Percentiles rank a stretch among this genome's conserved stretches.
These are phyloP conservation scores for Osmanthus fragrans DNA, from an alignment of 257 asterid genomes.

Conservation along the genomic window DNA sequence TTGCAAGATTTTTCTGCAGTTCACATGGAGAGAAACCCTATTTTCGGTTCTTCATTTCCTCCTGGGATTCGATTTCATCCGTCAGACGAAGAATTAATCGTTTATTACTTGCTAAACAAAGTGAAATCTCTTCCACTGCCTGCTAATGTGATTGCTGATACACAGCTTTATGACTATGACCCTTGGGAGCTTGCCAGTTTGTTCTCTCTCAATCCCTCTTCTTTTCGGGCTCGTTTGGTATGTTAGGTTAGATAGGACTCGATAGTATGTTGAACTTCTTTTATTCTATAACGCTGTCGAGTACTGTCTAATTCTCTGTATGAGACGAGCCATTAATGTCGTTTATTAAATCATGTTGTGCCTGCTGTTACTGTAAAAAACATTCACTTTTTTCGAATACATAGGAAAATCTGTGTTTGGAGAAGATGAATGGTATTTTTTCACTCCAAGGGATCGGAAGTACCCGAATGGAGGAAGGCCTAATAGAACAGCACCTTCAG, in stretches of 20 bases:
- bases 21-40: slow-evolving; percentile 30
- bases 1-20: no score
- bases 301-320: neutral
- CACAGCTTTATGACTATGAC: slow-evolving; percentile 51
- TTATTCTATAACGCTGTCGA: neutral
- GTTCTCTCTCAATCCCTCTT: slow-evolving; percentile 14
- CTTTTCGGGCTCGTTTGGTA: neutral
- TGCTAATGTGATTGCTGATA: slow-evolving; percentile 47
- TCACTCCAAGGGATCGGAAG: slow-evolving; percentile 65
- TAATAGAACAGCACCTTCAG: slow-evolving; percentile 49
- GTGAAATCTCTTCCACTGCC: slow-evolving; percentile 53
- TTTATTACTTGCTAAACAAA: slow-evolving; percentile 49
- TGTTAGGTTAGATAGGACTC: neutral
- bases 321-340: neutral
- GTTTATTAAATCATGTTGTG: neutral
- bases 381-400: neutral
- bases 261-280: neutral
- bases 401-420: slow-evolving; percentile 54
- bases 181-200: slow-evolving; percentile 73
- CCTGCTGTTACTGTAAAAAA: neutral
- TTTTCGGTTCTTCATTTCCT: slow-evolving; percentile 38
- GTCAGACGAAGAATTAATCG: slow-evolving; percentile 61
- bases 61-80: slow-evolving; percentile 69
- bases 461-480: slow-evolving; percentile 71
- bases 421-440: slow-evolving; percentile 63